A percentile compares a stretch with the other conserved stretches of the same genome.
These are phyloP conservation scores for Globisporangium megalacanthum DNA, from an alignment of 352 stramenopile species.

Conservation along the genomic window DNA sequence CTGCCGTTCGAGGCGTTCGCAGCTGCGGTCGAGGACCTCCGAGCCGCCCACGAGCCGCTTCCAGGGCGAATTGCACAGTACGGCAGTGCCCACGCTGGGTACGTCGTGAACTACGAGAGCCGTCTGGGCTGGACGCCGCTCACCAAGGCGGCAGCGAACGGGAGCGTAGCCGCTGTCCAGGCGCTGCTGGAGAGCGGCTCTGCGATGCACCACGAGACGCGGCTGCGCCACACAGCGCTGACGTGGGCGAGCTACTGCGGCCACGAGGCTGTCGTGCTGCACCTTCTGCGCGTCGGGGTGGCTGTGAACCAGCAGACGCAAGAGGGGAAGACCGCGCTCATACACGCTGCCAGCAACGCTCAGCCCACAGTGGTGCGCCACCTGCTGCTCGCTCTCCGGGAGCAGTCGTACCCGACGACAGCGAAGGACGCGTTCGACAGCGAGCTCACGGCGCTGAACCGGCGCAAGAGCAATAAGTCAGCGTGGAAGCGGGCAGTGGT, in stretches of 20 bases:
- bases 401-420: constrained; percentile 25
- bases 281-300: constrained; percentile 36
- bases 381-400: constrained; percentile 38
- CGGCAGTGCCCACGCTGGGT: constrained; percentile 14
- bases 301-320: constrained; percentile 32
- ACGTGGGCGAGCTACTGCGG: constrained; percentile 76
- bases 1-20: constrained; percentile 21
- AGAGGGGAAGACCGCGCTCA: constrained; percentile 62
- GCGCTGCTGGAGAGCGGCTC: constrained; percentile 43
- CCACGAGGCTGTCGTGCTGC: constrained; percentile 51
- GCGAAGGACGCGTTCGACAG: constrained; percentile 17
- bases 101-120: constrained; percentile 52
- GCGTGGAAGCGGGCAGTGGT: constrained; percentile 8
- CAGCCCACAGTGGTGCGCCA: constrained; percentile 50
- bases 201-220: constrained; percentile 39
- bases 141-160: constrained; percentile 54
- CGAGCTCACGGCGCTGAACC: constrained; percentile 10
- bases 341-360: constrained; percentile 56
- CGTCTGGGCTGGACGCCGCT: constrained; percentile 64
- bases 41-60: neutral
- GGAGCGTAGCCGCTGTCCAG: constrained; percentile 26
- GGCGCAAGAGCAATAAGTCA: constrained; percentile 15
- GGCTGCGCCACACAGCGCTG: constrained; percentile 58
- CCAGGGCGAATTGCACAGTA: neutral
- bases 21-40: constrained; percentile 18